Base-by-base conservation (phyloP, 306 rosid species). In the Lathyrus aphaca region DNA sequence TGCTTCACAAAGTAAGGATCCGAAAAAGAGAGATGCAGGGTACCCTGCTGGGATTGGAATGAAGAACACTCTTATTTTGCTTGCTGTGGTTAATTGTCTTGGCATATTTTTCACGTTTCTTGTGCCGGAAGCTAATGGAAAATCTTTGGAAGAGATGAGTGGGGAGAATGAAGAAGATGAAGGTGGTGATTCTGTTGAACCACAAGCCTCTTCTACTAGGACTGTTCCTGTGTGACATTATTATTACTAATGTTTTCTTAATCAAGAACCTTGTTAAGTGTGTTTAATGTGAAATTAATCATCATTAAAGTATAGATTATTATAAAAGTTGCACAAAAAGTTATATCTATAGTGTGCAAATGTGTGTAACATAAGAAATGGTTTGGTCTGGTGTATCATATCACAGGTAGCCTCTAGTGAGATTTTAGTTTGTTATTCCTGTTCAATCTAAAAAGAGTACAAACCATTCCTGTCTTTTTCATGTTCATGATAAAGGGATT, bases 151-250 rank as follows among this genome's bases (percentile, higher is more conserved):
- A 35, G 81, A 77, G 19, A 44, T 55, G 68, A 64, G 73, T 17
- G 56, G 81, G 11, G 81, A 77, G 77, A 71, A 77, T 44, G 81
- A 77, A 45, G 81, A 77, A 55, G 77, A 77, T 2, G 80, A 69
- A 50, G 30, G 5, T 65, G 57, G 11, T 18, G 51, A 2, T 1
- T 5, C 0, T 44, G 54, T 25, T 13, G 67, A 50, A 8, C 46
- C 21, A 9, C 74, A 15, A 9, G 48, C 58, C 16, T 0, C 69
- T 12, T 19, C 67, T 18, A 53, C 1, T 21, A 62, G 67, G 60
- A 77, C 81, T 29, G 73, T 55, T 46, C 73, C 81, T 10, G 68
- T 64, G 6, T 77, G 68, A 44, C 30, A 11, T 45, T 66, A 8
- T 4, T 25, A 13, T 57, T 45, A 30, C n/a, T 2, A 21, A 18